Conservation (phyloP, 208 protist genomes). For the Entamoeba histolytica region DNA sequence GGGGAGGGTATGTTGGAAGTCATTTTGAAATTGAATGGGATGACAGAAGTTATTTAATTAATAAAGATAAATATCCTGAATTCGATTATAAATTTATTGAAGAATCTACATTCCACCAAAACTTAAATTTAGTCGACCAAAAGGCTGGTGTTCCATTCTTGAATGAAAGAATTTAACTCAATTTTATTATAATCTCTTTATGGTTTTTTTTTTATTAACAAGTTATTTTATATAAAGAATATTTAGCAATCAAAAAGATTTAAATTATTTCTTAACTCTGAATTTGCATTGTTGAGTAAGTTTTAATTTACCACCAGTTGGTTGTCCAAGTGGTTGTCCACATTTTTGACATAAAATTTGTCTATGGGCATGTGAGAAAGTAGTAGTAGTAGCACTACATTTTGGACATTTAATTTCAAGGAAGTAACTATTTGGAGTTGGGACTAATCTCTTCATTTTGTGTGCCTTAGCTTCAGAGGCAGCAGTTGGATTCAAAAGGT, state of each 20-base stretch:
- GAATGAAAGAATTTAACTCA: too few relatives aligned
- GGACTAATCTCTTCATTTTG: conserved; percentile 94
- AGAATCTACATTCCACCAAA: not conserved
- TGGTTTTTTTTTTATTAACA: too few relatives aligned
- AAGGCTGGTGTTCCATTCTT: too few relatives aligned
- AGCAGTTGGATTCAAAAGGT: conserved; percentile 80
- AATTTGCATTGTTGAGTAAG: not conserved
- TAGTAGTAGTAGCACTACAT: conserved; percentile 70
- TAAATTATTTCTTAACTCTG: not conserved
- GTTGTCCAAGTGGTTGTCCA: conserved; percentile 72
- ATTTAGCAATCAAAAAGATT: not conserved
- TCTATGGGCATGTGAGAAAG: conserved; percentile 88
- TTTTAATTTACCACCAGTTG: conserved; percentile 47
- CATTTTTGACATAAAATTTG: conserved; percentile 80
- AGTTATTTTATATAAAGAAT: too few relatives aligned
- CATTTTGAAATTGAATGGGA: not conserved
- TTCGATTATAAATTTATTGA: not conserved
- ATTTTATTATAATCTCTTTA: too few relatives aligned
- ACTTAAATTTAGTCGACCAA: not conserved
- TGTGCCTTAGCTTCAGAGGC: conserved; percentile 73
- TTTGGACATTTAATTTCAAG: conserved; percentile 92
- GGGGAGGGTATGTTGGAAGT: not conserved
- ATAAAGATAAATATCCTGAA: not conserved
- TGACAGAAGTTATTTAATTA: not conserved
- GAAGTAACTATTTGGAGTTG: conserved; percentile 94